phyloP scores from a whole-genome alignment of 768 basidiomycete genomes.

The Russula brevipes region DNA sequence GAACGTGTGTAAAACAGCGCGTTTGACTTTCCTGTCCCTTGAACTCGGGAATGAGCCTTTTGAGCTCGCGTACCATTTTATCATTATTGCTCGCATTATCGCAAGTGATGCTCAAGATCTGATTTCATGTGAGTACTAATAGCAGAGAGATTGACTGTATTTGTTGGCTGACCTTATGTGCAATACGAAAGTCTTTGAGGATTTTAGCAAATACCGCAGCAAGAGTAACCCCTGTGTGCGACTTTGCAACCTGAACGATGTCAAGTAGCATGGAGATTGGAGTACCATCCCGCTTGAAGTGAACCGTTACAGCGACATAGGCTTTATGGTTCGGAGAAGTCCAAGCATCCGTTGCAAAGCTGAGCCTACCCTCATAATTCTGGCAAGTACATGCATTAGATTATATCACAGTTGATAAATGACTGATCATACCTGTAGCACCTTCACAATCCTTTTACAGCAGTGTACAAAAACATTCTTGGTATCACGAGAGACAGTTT shows the following conservation, averaged over 20 bases:
- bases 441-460: conserved; percentile 29
- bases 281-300: neutral
- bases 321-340: neutral
- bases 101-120: conserved; percentile 34
- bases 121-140: neutral
- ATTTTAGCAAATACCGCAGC: neutral
- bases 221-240: neutral
- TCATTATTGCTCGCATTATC: too few species aligned
- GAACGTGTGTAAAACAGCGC: conserved; percentile 37
- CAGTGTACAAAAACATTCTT: conserved; percentile 29
- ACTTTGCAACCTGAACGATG: neutral
- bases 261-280: neutral
- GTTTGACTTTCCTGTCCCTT: too few species aligned
- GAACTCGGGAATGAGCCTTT: too few species aligned
- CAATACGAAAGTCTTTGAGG: conserved; percentile 27
- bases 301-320: neutral
- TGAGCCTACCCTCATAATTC: neutral
- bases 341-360: neutral
- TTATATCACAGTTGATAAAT: conserved; percentile 16
- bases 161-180: conserved; percentile 35
- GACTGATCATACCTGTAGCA: conserved; percentile 26
- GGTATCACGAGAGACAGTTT: conserved; percentile 34
- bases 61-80: too few species aligned
- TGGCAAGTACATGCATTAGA: too few species aligned
- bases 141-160: too few species aligned